Evolutionary conservation across 352 stramenopile genomes (phyloP).

Genomic region (Hyaloperonospora arabidopsidis): DNA sequence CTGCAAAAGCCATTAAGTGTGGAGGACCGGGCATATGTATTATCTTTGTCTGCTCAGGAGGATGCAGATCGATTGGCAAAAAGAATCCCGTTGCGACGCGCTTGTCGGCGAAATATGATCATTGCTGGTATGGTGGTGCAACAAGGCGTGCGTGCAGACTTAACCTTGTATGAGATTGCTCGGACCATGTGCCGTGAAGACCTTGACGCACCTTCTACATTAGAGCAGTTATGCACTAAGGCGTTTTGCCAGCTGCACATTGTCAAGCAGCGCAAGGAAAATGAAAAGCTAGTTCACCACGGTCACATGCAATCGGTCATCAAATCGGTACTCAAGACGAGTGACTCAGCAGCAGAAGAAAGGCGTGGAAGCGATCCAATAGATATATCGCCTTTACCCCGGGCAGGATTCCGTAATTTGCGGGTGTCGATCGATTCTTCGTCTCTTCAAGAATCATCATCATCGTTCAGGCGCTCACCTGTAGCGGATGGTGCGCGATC

Average conservation of each 20-base stretch:
- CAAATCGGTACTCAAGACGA: constrained; percentile 12
- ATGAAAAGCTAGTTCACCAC: constrained; percentile 17
- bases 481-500: constrained; percentile 44
- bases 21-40: constrained; percentile 53
- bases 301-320: constrained; percentile 16
- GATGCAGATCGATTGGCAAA: constrained; percentile 50
- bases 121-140: constrained; percentile 74
- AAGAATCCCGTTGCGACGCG: constrained; percentile 65
- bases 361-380: constrained; percentile 10
- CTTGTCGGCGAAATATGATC: constrained; percentile 73
- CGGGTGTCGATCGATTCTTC: constrained; percentile 48
- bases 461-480: constrained; percentile 26
- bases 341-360: constrained; percentile 7
- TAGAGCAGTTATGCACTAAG: constrained; percentile 63
- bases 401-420: constrained; percentile 30
- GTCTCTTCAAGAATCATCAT: constrained; percentile 21
- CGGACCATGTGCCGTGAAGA: constrained; percentile 82
- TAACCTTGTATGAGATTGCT: constrained; percentile 67
- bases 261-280: constrained; percentile 26
- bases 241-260: constrained; percentile 54
- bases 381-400: constrained; percentile 19
- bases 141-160: constrained; percentile 55
- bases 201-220: constrained; percentile 53
- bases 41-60: constrained; percentile 46
- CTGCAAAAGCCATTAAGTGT: constrained; percentile 58